Evolutionary conservation across 2,329 filamentous ascomycete species (phyloP), one percentile per base, ranked within the genome.

Genomic region (Botrytis tulipae): DNA sequence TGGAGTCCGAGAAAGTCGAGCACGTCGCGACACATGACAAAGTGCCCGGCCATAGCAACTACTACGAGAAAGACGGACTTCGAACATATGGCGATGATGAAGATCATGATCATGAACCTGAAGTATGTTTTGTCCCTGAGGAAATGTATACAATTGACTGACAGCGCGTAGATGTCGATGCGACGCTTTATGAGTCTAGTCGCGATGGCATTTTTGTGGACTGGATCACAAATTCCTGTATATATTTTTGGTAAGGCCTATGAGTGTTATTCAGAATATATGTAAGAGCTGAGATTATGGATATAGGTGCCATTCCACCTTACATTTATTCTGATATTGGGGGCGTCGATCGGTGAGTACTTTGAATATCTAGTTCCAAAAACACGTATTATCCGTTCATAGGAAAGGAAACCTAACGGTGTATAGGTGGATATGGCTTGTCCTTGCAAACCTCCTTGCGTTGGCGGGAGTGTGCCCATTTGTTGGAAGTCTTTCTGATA

Each of bases 401-500:
- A 44, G n/a, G 12, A 46, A 22, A 44, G 7, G 12, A 25, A 22
- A 1, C 3, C n/a, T 65, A 65, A 65, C 20, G 7, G 18, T n/a
- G 29, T 40, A 14, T 70, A 74, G 77, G 32, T 80, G 80, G 80
- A 77, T 80, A 48, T 81, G 80, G 80, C 77, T 81, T 40, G 74
- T 84, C 18, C 82, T 84, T 6, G 84, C 82, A 18, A 86, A 89
- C 75, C 82, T 90, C 7, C 84, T 90, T n/a, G 84, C 86, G 2
- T 84, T 87, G 66, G 87, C 87, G 2, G 86, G 85, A 5, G 82
- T 90, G 1, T 89, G 87, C 73, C 88, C 88, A 18, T 90, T 93
- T 77, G 90, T 93, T 3, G 91, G 91, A 18, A 87, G 87, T 1
- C 81, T 92, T 0, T 91, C 89, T 1, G 90, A 92, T 82, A 82